A percentile compares a stretch with the other conserved stretches of the same genome.
phyloP scores from a whole-genome alignment of 139 green algal genomes.

The Micractinium sp. region DNA sequence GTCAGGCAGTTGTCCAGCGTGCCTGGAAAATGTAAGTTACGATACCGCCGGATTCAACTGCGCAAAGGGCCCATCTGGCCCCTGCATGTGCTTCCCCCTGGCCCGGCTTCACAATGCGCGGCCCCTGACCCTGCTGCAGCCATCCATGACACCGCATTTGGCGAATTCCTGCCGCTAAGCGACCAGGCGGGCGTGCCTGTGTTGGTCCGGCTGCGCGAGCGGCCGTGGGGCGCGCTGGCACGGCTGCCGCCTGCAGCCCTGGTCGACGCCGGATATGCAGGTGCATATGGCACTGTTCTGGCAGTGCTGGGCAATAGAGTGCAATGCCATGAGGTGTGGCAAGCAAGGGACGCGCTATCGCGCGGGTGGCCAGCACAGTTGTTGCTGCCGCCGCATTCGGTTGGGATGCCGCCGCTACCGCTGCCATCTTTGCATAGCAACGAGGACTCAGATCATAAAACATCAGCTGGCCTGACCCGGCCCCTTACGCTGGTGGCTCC shows the following conservation, averaged over 20 bases:
- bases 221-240: slow-evolving; percentile 66
- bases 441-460: no score
- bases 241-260: slow-evolving; percentile 51
- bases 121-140: not conserved
- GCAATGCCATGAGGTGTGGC: no score
- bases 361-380: not conserved
- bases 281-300: not conserved
- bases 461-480: not conserved
- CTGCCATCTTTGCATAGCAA: not conserved
- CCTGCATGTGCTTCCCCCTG: not conserved
- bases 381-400: not conserved
- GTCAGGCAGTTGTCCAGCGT: not conserved
- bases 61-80: not conserved
- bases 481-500: not conserved
- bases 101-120: not conserved
- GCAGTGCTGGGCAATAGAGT: not conserved
- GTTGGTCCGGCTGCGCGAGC: slow-evolving; percentile 66
- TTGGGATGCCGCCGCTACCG: no score
- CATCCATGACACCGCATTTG: slow-evolving; percentile 25
- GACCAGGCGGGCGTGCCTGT: slow-evolving; percentile 38
- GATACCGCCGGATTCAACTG: not conserved
- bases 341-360: no score
- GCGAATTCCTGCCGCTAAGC: slow-evolving; percentile 32
- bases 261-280: slow-evolving; percentile 26
- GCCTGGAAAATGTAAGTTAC: slow-evolving; percentile 1